Evolutionary conservation across 2,329 filamentous ascomycete species (phyloP).

Genomic region (Penicillium sp.): DNA sequence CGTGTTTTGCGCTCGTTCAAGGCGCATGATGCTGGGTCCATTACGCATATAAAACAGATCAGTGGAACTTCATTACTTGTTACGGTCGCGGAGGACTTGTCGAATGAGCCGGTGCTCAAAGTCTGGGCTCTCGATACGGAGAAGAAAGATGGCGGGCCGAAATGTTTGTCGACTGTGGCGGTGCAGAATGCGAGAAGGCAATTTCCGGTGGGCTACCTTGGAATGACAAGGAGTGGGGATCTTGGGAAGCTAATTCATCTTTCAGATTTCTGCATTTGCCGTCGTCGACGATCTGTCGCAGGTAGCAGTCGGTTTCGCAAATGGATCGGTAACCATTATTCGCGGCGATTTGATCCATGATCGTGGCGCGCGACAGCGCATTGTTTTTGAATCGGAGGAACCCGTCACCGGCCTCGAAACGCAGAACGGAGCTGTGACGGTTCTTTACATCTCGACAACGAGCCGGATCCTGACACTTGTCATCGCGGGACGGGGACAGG

Average conservation of each 20-base stretch:
- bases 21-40: constrained; percentile 72
- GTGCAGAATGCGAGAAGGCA: constrained; percentile 89
- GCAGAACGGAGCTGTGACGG: constrained; percentile 64
- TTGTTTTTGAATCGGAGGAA: constrained; percentile 95
- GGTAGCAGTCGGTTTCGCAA: constrained; percentile 92
- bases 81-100: constrained; percentile 79
- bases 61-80: constrained; percentile 83
- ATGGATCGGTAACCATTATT: constrained; percentile 90
- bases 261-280: constrained; percentile 74
- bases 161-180: constrained; percentile 79
- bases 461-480: constrained; percentile 81
- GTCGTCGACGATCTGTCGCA: constrained; percentile 87
- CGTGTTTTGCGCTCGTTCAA: constrained; percentile 84
- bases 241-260: constrained; percentile 1
- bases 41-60: constrained; percentile 91
- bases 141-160: constrained; percentile 88
- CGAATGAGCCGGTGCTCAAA: constrained; percentile 83
- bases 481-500: constrained; percentile 85
- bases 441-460: constrained; percentile 89
- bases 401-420: constrained; percentile 92
- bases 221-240: neutral
- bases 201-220: constrained; percentile 68
- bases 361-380: constrained; percentile 87
- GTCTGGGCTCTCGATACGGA: constrained; percentile 98
- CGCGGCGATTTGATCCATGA: constrained; percentile 94